phyloP scores from a whole-genome alignment of 257 asterid genomes.

The Solanum ahanhuiri region DNA sequence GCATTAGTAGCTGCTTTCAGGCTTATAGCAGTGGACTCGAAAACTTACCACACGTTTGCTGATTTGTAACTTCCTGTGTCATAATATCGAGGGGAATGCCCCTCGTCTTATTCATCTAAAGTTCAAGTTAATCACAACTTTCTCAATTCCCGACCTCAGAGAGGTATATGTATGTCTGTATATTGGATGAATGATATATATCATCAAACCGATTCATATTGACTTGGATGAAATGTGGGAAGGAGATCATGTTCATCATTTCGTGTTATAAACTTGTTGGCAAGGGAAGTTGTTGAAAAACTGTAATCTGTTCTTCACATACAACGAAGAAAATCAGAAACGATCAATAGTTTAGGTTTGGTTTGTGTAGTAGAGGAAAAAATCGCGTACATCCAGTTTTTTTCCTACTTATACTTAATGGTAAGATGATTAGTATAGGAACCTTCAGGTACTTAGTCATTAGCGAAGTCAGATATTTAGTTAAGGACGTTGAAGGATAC shows the following conservation, averaged over 20 bases:
- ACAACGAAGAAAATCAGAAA: too few relatives aligned
- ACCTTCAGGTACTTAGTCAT: too few relatives aligned
- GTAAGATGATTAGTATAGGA: too few relatives aligned
- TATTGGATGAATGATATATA: background rate
- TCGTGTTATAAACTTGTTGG: background rate
- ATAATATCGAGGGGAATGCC: background rate
- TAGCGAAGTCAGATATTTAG: background rate
- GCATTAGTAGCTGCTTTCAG: constrained; percentile 75
- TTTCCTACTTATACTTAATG: too few relatives aligned
- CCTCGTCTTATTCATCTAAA: background rate
- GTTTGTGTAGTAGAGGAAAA: too few relatives aligned
- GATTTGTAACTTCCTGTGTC: constrained; percentile 26
- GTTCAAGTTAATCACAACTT: background rate
- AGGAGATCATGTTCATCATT: background rate
- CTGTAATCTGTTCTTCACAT: too few relatives aligned
- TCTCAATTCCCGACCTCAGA: background rate
- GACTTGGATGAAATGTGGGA: background rate
- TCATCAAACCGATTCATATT: background rate
- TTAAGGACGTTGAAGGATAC: background rate
- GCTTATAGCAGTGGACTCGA: constrained; percentile 63
- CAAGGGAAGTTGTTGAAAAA: too few relatives aligned
- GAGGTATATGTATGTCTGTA: background rate
- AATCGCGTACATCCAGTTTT: too few relatives aligned
- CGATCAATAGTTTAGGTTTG: too few relatives aligned
- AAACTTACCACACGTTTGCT: constrained; percentile 53